Conservation (phyloP, 192 early-diverging fungal species). For the Rhizophagus sp. region DNA sequence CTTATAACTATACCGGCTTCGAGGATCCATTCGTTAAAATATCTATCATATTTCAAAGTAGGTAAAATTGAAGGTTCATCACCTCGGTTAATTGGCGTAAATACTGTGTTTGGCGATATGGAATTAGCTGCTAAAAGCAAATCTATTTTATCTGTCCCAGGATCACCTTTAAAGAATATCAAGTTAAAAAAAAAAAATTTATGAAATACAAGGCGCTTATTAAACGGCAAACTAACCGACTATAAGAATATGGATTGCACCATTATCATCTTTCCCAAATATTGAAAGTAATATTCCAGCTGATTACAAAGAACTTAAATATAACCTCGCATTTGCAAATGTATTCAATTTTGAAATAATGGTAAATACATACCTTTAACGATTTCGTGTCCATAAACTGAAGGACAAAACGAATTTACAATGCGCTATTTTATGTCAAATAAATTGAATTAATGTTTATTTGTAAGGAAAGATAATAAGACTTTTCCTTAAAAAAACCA, state of each 20-base stretch:
- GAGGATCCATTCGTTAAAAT: constrained; percentile 75
- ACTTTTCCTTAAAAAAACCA: background rate
- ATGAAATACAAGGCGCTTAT: constrained; percentile 68
- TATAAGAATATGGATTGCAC: constrained; percentile 14
- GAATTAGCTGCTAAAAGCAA: constrained; percentile 83
- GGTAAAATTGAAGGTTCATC: constrained; percentile 67
- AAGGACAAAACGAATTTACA: constrained; percentile 79
- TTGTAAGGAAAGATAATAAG: background rate
- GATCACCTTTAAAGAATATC: constrained; percentile 59
- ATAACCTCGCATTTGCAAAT: background rate
- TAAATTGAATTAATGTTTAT: background rate
- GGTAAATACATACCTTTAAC: constrained; percentile 52
- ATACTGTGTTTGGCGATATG: constrained; percentile 79
- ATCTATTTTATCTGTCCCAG: constrained; percentile 86
- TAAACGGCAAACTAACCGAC: constrained; percentile 41
- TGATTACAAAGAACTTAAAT: background rate
- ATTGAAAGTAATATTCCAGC: constrained; percentile 77
- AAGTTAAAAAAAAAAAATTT: constrained; percentile 38
- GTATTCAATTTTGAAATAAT: background rate
- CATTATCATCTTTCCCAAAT: constrained; percentile 57
- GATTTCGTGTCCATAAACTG: constrained; percentile 82
- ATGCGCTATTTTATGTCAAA: constrained; percentile 46
- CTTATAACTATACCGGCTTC: constrained; percentile 57
- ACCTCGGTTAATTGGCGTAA: constrained; percentile 73
- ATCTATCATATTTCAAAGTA: constrained; percentile 72